Evolutionary conservation across 2,329 filamentous ascomycete genomes (phyloP), one percentile per base, ranked within the genome.

Genomic region (Botrytis porri): DNA sequence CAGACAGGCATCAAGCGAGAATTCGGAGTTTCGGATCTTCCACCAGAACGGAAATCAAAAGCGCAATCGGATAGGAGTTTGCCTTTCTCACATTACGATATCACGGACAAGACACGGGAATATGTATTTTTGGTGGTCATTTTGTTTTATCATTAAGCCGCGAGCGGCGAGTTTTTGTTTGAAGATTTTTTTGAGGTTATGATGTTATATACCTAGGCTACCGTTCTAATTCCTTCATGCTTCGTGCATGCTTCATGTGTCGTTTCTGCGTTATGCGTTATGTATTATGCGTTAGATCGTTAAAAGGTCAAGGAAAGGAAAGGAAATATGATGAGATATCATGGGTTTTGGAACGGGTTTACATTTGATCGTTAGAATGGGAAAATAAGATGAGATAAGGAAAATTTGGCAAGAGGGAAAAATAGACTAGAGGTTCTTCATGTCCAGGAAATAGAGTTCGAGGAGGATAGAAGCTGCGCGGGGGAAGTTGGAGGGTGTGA

Each of bases 361-460:
- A 57, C 51, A 29, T 29, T 57, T 57, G 51, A n/a, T 57, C 14
- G n/a, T 57, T 57, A 32, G 7, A 57, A 29, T 29, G 51, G 51
- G 25, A 18, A 20, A 32, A 18, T 18, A 32, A 29, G 51, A 29
- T 29, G n/a, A 57, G 14, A 57, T 57, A 32, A 57, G 14, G 6
- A 57, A 57, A 29, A 6, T 0, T 9, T 29, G n/a, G 6, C 51
- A 57, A 32, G 7, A 29, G n/a, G 32, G 14, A 57, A 29, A 57
- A 57, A 29, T 14, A 32, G 48, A 14, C 20, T 59, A 74, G 63
- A 70, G 54, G 22, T 57, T 73, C 43, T 74, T 76, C 70, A 62
- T 32, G 45, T 80, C 78, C 62, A 80, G 74, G 67, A 80, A 80
- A 73, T 80, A 80, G 22, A 80, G 59, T 43, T 80, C 78, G 25